Evolutionary conservation across 257 asterid genomes (phyloP), one percentile per base, ranked within the genome.

Genomic region (Solanum lycopersicoides): DNA sequence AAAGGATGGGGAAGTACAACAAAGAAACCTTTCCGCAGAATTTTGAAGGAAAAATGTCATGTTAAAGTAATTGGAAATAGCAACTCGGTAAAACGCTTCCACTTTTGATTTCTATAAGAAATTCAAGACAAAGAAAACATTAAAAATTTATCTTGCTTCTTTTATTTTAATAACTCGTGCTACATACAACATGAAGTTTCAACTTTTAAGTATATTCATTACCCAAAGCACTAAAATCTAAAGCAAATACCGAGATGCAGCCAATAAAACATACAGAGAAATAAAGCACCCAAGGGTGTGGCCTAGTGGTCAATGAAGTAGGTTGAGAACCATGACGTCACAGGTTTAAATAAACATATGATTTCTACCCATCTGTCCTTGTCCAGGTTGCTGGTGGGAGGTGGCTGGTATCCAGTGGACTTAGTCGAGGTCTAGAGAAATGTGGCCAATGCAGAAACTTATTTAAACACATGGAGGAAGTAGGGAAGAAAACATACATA

Each of bases 401-500:
- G 72, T 65, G 72, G 9, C 16, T 11, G 20, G 35, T 66, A 66
- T 66, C 37, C 11, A 1, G 20, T 66, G 37, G 11, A 66, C 9
- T 13, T 13, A 66, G 37, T 28, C 11, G 37, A 66, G 20, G 21
- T 4, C 30, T 14, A 80, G 56, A 39, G 53, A 75, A 75, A 80
- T 28, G n/a, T 28, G 28, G 6, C 2, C 85, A 47, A 12, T 18
- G 11, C 6, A 45, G 41, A 47, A 80, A 28, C 12, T 80, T 28
- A 28, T 45, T 45, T 45, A 11, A 28, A 28, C 28, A 45, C 18
- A 80, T 9, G 6, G 44, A 83, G 28, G 25, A 42, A 80, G 42
- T 14, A 69, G 42, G 25, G 21, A 79, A 50, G 87, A 83, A n/a
- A 68, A 35, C 89, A 88, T 93, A 96, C 99, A 93, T 96, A 85